Base-by-base conservation (phyloP, 176 grass and related monocot genomes). In the Themeda triandra region DNA sequence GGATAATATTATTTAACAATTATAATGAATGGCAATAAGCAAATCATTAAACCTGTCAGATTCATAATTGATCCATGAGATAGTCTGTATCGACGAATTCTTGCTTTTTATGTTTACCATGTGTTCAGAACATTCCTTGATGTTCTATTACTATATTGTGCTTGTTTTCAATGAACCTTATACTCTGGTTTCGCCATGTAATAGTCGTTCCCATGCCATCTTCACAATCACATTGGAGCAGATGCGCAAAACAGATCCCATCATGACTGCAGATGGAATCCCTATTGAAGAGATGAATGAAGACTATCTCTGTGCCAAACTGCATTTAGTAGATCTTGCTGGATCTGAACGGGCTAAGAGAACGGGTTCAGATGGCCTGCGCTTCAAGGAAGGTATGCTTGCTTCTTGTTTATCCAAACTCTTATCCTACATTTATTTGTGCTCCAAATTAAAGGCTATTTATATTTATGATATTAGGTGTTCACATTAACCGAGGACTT, bases 211-310 rank as follows among this genome's bases (percentile, higher is more conserved):
- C 89, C 97, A 99, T 96, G 97, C 93, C 85, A 99, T 99, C 91
- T 99, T 99, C 90, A 99, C 97, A 90, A 99, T 99, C 89, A 99
- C 93, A 89, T 96, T 99, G 91, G 97, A 99, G 93, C 97, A 99
- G 93, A 94, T 99, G 91, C 91, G 92, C 48, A 99, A 96, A 95
- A 56, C 86, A 88, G 92, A 92, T 46, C 88, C 93, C 51, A 80
- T 87, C 72, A 81, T 89, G 82, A 77, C 77, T 83, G 76, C 77
- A 80, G 93, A 99, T 58, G 91, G 96, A 83, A 82, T 90, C 77
- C 86, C 76, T 68, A 84, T 90, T 35, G 97, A 99, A 37, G 97
- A 99, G 23, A 82, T 94, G 59, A 94, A 80, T 86, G 97, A 99
- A 32, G 93, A 99, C 56, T 96, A 91, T 85, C 93, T 99, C 9